Evolutionary conservation across 441 rosid species (phyloP), one percentile per base, ranked within the genome.

Genomic region (Croton laevigatus): DNA sequence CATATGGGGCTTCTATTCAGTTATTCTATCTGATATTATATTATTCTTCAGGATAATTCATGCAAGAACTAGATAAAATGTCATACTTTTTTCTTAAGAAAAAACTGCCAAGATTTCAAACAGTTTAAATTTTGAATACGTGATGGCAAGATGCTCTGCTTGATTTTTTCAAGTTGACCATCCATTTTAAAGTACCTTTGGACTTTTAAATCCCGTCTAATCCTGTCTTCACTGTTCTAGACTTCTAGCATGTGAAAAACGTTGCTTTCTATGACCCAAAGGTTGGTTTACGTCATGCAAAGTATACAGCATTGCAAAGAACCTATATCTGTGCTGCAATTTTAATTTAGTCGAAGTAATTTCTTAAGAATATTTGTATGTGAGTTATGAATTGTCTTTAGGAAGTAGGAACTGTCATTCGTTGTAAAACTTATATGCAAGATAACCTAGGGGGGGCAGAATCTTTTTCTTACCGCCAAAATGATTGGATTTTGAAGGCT

Each of bases 331-430:
- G 8, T 8, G 4, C 59, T 48, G 59, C 23, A 48, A 49, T n/a
- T 14, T 2, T 19, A 22, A 68, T 22, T n/a, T 10, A 22, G 23
- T 55, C 60, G 19, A 16, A 67, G 37, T 52, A 38, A 52, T 52
- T 36, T 19, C 45, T 60, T 38, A 6, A 17, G 8, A 52, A 58
- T 12, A 4, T 44, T 22, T 62, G 16, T 14, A 44, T 6, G 52
- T 22, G 20, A 54, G 52, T 7, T 48, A 20, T 46, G 37, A 36
- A 59, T 17, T 42, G 51, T 58, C 45, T 5, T 7, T 20, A 38
- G 55, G 44, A 61, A 70, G 8, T 20, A 38, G 55, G 44, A 61
- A 70, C 36, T 9, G 42, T 71, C 11, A 38, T 52, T 62, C 7
- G 42, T 6, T 19, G 68, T 34, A 36, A 13, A 71, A 27, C 5